These are phyloP conservation scores for Microstegium vimineum DNA, from an alignment of 176 grass and related monocot species.

Conservation along the genomic window DNA sequence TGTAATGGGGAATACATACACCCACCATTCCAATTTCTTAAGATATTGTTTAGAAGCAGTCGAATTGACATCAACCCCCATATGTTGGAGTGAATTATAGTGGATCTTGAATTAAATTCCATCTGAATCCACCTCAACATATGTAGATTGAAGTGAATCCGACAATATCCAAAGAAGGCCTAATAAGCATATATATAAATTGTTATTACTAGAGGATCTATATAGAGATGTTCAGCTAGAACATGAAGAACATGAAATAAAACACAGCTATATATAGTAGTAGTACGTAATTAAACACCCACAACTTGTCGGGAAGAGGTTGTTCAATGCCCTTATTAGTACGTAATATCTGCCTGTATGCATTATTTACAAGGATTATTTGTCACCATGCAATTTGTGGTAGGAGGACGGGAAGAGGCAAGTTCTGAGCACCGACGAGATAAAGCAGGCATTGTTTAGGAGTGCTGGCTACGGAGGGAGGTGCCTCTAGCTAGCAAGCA, in stretches of 20 bases:
- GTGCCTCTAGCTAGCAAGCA: constrained; percentile 34
- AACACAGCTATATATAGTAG: not conserved
- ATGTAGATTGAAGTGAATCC: no score
- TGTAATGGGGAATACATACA: not conserved
- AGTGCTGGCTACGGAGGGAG: constrained; percentile 74
- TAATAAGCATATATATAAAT: no score
- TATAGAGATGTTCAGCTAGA: no score
- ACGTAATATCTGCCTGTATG: not conserved
- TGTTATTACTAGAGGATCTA: no score
- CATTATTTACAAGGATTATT: not conserved
- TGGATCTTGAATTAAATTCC: no score
- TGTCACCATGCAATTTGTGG: constrained; percentile 15
- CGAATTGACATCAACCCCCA: no score
- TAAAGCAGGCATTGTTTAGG: constrained; percentile 79
- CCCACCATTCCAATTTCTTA: no score
- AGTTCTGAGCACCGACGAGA: constrained; percentile 58
- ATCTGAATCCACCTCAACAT: no score
- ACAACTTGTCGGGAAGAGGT: not conserved
- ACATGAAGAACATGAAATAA: not conserved
- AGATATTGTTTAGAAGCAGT: no score
- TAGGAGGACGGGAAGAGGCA: constrained; percentile 54
- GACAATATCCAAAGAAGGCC: no score
- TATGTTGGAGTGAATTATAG: no score
- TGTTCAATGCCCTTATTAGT: not conserved
- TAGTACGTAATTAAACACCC: not conserved